Percentiles rank a stretch among this genome's conserved stretches.
Conservation (phyloP, 441 rosid species). For the Melastoma candidum region DNA sequence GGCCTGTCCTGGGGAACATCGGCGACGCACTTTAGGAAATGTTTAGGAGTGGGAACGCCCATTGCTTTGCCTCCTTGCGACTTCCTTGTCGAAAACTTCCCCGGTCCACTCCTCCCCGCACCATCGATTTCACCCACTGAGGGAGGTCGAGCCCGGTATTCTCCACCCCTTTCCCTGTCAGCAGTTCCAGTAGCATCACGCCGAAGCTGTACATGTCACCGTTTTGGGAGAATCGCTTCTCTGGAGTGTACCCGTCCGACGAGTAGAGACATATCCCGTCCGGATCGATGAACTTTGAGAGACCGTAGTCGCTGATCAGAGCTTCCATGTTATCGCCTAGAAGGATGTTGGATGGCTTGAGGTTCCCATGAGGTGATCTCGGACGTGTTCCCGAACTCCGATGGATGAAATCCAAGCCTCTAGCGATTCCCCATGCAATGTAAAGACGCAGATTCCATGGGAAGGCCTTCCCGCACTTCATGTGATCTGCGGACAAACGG, state of each 20-base stretch:
- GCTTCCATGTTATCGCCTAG: constrained; percentile 32
- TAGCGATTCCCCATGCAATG: constrained; percentile 39
- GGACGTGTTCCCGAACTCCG: constrained; percentile 16
- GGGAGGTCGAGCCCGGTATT: constrained; percentile 45
- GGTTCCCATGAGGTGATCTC: constrained; percentile 43
- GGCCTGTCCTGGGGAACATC: constrained; percentile 33
- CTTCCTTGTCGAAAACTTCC: constrained; percentile 54
- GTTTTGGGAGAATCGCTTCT: constrained; percentile 30
- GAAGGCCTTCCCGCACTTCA: constrained; percentile 37
- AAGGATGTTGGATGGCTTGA: constrained; percentile 50
- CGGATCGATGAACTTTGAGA: constrained; percentile 24
- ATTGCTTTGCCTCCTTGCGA: constrained; percentile 28
- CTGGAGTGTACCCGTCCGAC: constrained; percentile 32
- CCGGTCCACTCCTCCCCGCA: constrained; percentile 70
- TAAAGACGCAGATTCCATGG: constrained; percentile 45
- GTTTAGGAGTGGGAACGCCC: constrained; percentile 46
- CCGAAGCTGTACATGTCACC: constrained; percentile 49
- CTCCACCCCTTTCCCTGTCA: constrained; percentile 43
- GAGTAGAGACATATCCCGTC: constrained; percentile 9
- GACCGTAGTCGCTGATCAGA: constrained; percentile 40
- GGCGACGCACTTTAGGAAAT: constrained; percentile 43
- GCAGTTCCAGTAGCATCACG: constrained; percentile 38
- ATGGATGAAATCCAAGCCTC: constrained; percentile 39
- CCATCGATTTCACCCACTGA: constrained; percentile 52
- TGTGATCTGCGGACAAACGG: constrained; percentile 26